Conservation (phyloP, 768 basidiomycete species). For the Boletus rubescentipes region DNA sequence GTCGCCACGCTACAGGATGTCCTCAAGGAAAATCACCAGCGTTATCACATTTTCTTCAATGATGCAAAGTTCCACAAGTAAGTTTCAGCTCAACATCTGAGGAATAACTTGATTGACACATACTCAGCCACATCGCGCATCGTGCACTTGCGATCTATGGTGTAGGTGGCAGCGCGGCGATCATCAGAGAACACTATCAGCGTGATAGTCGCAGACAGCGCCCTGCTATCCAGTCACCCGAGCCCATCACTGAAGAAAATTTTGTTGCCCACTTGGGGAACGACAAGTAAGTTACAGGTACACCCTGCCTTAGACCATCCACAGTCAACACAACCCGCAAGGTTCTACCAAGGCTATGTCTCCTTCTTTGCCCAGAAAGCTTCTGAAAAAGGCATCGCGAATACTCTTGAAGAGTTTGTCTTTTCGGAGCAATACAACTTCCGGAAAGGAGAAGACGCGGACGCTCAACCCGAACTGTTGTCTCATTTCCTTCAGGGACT, state of each 20-base stretch:
- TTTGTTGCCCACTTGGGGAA: conserved; percentile 26
- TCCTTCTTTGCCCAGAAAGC: conserved; percentile 25
- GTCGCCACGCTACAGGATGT: conserved; percentile 28
- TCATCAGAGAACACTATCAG: conserved; percentile 29
- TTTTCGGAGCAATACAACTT: conserved; percentile 33
- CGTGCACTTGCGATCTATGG: conserved; percentile 31
- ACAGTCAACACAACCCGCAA: neutral
- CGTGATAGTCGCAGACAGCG: conserved; percentile 21
- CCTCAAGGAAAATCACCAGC: conserved; percentile 49
- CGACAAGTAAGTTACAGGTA: conserved; percentile 16
- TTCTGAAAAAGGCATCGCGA: conserved; percentile 11
- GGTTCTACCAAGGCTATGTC: conserved; percentile 29
- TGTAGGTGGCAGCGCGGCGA: conserved; percentile 22
- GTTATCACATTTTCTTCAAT: conserved; percentile 51
- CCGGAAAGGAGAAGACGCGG: conserved; percentile 9
- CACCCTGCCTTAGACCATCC: neutral
- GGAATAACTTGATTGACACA: too few species aligned
- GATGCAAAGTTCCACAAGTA: conserved; percentile 52
- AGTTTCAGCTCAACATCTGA: conserved; percentile 5
- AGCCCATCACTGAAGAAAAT: conserved; percentile 22
- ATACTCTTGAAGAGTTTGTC: conserved; percentile 27
- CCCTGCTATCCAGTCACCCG: conserved; percentile 24
- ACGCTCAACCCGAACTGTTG: conserved; percentile 50
- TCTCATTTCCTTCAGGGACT: conserved; percentile 47
- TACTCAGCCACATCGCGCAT: conserved; percentile 29